Evolutionary conservation across 1,284 basidiomycete genomes (phyloP), one percentile per base, ranked within the genome.

Genomic region (Sanguinoderma infundibulare): DNA sequence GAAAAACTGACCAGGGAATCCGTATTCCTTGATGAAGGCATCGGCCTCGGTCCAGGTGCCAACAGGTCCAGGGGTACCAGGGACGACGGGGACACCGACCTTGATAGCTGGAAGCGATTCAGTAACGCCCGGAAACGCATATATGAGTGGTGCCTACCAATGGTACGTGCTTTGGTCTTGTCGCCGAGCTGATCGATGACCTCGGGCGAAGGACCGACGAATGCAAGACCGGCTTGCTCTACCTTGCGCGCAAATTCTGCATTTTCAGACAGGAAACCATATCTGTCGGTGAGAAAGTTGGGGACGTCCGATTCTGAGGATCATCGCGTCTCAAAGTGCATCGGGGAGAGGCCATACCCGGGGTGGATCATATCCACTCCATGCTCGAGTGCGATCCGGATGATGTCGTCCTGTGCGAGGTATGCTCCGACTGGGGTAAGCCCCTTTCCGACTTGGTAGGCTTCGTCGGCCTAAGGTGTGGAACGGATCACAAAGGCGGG

Each of bases 311-410:
- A 67, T 52, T 59, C 60, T 62, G 64, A 63, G 65, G 62, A 66
- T 67, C 64, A 65, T 57, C 44, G 59, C 56, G 62, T 55, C 28
- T 59, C 59, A n/a, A 14, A 47, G 38, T 8, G 28, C 30, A 57
- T 52, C 15, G 49, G 38, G 52, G 46, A 40, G 58, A 61, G 51
- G 39, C 70, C 85, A 73, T 72, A 95, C 92, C 95, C 95, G 17
- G 96, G 96, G 79, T 98, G 98, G 75, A 99, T 99, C 97, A 99
- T 98, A 76, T 99, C 96, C 42, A 99, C 97, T 42, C 94, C 95
- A 79, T 98, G 95, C 77, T 99, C 96, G 54, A 98, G 83, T 32
- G 96, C 96, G 70, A 96, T 92, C 64, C 89, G 83, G 78, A 99
- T 94, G 78, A 99, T 99, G 73, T 98, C 96, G 69, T 98, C 95